Percentiles rank a stretch among this genome's conserved stretches.
These are phyloP conservation scores for Talaromyces sp. DNA, from an alignment of 2,329 filamentous ascomycete species.

Conservation along the genomic window DNA sequence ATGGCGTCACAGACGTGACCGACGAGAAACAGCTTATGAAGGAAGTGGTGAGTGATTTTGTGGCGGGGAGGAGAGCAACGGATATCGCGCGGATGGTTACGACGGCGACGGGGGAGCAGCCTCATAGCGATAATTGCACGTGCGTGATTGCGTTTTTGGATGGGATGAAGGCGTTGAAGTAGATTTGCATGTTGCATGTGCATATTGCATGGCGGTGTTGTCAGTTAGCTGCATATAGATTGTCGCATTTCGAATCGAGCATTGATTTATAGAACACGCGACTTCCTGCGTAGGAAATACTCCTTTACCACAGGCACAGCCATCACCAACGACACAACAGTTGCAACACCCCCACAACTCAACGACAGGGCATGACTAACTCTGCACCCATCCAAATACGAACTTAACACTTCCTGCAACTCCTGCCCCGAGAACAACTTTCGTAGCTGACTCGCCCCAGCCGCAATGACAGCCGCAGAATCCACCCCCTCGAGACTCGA, in stretches of 20 bases:
- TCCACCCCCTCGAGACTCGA: background rate
- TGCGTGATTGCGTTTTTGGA: constrained; percentile 36
- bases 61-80: constrained; percentile 30
- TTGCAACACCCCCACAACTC: constrained; percentile 8
- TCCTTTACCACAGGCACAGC: constrained; percentile 9
- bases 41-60: constrained; percentile 33
- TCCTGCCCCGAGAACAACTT: constrained; percentile 6
- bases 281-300: constrained; percentile 1
- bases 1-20: constrained; percentile 33
- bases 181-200: background rate
- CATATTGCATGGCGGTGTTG: background rate
- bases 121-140: constrained; percentile 34
- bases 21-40: constrained; percentile 32
- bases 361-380: constrained; percentile 14
- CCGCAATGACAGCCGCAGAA: constrained; percentile 3
- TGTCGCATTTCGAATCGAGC: background rate
- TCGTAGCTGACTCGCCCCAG: constrained; percentile 13
- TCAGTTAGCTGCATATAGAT: background rate
- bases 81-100: constrained; percentile 33
- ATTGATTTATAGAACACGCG: background rate
- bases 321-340: constrained; percentile 13
- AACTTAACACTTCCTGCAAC: constrained; percentile 9
- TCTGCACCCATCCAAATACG: constrained; percentile 17
- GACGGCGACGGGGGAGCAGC: constrained; percentile 22
- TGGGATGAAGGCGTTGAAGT: constrained; percentile 27